A percentile compares a stretch with the other conserved stretches of the same genome.
Evolutionary conservation across 75 land plant species (phyloP).

Genomic region (Chamaecyparis obtusa): DNA sequence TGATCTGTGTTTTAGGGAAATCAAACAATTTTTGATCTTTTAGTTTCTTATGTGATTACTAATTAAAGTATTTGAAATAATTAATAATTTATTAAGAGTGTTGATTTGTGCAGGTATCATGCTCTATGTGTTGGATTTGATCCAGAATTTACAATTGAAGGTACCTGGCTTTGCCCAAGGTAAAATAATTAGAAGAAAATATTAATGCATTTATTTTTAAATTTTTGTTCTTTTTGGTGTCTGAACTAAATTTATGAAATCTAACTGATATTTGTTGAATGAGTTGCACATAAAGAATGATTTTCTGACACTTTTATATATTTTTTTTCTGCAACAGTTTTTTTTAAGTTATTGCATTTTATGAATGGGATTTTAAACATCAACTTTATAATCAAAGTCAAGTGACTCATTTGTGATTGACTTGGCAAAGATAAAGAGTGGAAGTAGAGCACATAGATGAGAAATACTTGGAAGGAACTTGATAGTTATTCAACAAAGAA

Average conservation of each 20-base stretch:
- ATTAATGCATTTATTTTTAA: not conserved
- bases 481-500: not conserved
- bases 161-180: constrained; percentile 95
- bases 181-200: constrained; percentile 17
- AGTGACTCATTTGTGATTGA: not conserved
- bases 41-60: not conserved
- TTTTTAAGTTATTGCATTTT: not conserved
- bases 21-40: not conserved
- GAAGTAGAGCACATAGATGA: not conserved
- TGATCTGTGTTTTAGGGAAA: not conserved
- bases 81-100: not conserved
- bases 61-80: not conserved
- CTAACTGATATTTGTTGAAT: not conserved
- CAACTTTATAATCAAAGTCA: not conserved
- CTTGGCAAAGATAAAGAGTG: not conserved
- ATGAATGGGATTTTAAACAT: not conserved
- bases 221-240: not conserved
- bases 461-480: not conserved
- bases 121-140: constrained; percentile 92
- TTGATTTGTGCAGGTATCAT: constrained; percentile 75
- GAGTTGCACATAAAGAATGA: not conserved
- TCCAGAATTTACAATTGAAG: constrained; percentile 55
- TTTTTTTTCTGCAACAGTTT: not conserved
- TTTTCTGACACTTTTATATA: not conserved
- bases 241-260: not conserved